phyloP scores from a whole-genome alignment of 2,329 filamentous ascomycete species.

The Beauveria caledonica region DNA sequence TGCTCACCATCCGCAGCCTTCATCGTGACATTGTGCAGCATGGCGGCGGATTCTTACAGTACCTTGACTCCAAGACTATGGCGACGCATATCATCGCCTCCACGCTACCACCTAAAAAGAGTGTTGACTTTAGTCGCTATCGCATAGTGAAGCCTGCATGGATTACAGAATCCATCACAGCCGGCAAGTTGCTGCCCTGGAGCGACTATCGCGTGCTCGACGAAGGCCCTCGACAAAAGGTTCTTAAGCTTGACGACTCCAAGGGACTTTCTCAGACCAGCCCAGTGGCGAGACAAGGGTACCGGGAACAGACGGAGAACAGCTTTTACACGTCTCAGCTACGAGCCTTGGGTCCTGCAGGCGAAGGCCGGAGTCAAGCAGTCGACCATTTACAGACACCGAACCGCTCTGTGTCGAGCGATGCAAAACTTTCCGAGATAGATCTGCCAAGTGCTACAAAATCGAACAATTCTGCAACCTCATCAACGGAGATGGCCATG shows the following conservation, averaged over 20 bases:
- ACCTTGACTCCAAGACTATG: constrained; percentile 87
- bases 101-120: constrained; percentile 84
- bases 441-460: constrained; percentile 12
- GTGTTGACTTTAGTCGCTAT: constrained; percentile 77
- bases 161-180: constrained; percentile 82
- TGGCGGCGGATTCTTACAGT: constrained; percentile 93
- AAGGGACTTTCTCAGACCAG: constrained; percentile 60
- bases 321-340: constrained; percentile 80
- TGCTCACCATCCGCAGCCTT: constrained; percentile 36
- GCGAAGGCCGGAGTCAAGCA: constrained; percentile 22
- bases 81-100: constrained; percentile 95
- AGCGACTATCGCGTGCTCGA: constrained; percentile 74
- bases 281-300: constrained; percentile 50
- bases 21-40: constrained; percentile 82
- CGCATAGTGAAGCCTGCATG: constrained; percentile 91
- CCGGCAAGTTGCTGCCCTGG: constrained; percentile 80
- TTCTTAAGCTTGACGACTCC: constrained; percentile 55
- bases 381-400: constrained; percentile 22
- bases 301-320: constrained; percentile 70
- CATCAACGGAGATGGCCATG: not conserved
- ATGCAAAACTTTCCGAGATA: not conserved
- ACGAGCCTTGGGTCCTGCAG: constrained; percentile 28
- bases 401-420: not conserved
- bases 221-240: constrained; percentile 74
- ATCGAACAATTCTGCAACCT: not conserved